Percentiles rank a stretch among this genome's conserved stretches.
These are phyloP conservation scores for Aspergillus vadensis DNA, from an alignment of 2,329 filamentous ascomycete genomes.

Conservation along the genomic window DNA sequence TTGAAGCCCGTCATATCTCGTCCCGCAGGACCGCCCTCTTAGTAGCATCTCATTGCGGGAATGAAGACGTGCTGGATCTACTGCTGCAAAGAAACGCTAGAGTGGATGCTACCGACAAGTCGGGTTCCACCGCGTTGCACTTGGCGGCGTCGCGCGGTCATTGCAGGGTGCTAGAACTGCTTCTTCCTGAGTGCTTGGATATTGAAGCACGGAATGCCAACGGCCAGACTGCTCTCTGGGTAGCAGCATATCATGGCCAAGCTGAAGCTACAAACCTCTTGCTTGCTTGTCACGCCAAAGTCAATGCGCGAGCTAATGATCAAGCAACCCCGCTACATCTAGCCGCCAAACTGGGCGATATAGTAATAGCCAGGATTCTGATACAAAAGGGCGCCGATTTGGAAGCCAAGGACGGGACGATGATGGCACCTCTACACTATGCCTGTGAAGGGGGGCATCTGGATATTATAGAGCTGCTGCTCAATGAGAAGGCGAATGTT, in stretches of 20 bases:
- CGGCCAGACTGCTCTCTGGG: constrained; percentile 39
- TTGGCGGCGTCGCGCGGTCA: constrained; percentile 38
- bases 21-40: constrained; percentile 41
- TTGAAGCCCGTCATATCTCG: constrained; percentile 33
- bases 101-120: constrained; percentile 33
- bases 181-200: constrained; percentile 30
- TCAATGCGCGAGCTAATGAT: constrained; percentile 37
- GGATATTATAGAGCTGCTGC: constrained; percentile 30
- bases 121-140: constrained; percentile 35
- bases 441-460: constrained; percentile 36
- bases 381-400: constrained; percentile 36
- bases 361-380: constrained; percentile 36
- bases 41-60: constrained; percentile 44
- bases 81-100: constrained; percentile 36
- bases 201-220: constrained; percentile 35
- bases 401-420: constrained; percentile 39
- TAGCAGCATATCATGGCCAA: constrained; percentile 40
- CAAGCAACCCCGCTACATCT: constrained; percentile 39
- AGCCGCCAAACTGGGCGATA: constrained; percentile 37
- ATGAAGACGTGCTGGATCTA: constrained; percentile 37
- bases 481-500: constrained; percentile 36
- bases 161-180: constrained; percentile 30
- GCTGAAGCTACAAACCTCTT: constrained; percentile 35
- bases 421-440: constrained; percentile 42
- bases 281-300: constrained; percentile 34